Evolutionary conservation across 805 yeast species (phyloP).

Genomic region (Ogataea polymorpha): DNA sequence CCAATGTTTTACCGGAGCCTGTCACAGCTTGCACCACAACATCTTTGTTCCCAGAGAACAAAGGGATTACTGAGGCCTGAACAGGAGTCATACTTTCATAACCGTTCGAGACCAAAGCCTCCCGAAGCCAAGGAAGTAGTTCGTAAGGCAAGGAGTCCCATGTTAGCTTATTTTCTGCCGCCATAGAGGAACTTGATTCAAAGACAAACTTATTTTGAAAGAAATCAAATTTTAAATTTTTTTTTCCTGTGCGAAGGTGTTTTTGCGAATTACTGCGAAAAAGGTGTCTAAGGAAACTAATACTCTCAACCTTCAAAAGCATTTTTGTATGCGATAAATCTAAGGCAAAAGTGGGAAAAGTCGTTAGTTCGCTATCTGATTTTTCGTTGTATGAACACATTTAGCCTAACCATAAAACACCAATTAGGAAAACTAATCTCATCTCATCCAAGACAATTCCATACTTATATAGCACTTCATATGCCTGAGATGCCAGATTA

Average conservation of each 20-base stretch:
- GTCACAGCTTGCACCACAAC: conserved; percentile 97
- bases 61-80: conserved; percentile 91
- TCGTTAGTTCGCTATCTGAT: too few species aligned
- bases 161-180: background rate
- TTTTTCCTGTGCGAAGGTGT: background rate
- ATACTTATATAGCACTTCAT: too few species aligned
- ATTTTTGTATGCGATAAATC: too few species aligned
- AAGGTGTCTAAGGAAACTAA: too few species aligned
- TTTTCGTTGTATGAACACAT: too few species aligned
- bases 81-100: conserved; percentile 90
- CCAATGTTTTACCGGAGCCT: conserved; percentile 97
- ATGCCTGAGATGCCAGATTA: too few species aligned
- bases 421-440: too few species aligned
- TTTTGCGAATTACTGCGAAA: too few species aligned
- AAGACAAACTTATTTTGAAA: background rate
- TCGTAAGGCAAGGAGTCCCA: conserved; percentile 58
- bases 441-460: too few species aligned
- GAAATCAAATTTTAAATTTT: background rate
- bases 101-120: conserved; percentile 73
- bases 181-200: background rate
- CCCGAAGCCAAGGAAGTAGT: conserved; percentile 66
- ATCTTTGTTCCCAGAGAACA: conserved; percentile 80
- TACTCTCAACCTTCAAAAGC: too few species aligned
- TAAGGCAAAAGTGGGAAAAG: too few species aligned
- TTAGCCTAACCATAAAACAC: too few species aligned